Evolutionary conservation across 2,329 filamentous ascomycete species (phyloP), one percentile per base, ranked within the genome.

Genomic region (Alternaria tenuissima): DNA sequence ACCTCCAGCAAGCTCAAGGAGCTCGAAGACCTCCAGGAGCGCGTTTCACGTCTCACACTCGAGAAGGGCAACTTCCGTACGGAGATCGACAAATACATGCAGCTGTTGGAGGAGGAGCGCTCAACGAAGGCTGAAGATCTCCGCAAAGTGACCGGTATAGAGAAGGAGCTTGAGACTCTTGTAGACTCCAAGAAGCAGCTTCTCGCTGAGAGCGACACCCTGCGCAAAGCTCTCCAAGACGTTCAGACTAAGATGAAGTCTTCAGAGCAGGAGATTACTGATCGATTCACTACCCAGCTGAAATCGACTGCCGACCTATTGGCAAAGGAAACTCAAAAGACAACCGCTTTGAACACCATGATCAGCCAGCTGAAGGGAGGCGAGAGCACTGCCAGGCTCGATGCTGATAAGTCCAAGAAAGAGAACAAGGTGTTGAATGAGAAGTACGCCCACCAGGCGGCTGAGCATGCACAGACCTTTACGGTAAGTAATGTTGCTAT

Each of bases 31-130:
- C 59, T 74, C 8, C 60, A 70, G 18, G 73, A 73, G 53, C 66
- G 64, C 5, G 44, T 68, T 4, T 73, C 74, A 16, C 69, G 73
- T 18, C 62, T 76, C 11, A 70, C 63, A 3, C 65, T 78, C 2
- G 71, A 75, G 43, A 73, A 73, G 28, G 72, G 71, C 39, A 64
- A 72, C 28, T 64, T 76, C 16, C 64, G 61, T 16, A 64, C 59
- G 6, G 74, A 77, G 61, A 48, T 76, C 0, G 67, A 71, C 36
- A 68, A 61, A 11, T 64, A 59, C 38, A 57, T 59, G 20, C 41
- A 65, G 26, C 49, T 70, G 18, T 44, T 74, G 18, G 59, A 66
- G 30, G 39, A 64, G 28, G 57, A 63, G 26, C 58, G 39, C 26
- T 18, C 57, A 3, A 54, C 28, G 18, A 61, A 66, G 5, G 57